These are phyloP conservation scores for Aristolochia contorta DNA, from an alignment of 164 flowering plant genomes.

Conservation along the genomic window DNA sequence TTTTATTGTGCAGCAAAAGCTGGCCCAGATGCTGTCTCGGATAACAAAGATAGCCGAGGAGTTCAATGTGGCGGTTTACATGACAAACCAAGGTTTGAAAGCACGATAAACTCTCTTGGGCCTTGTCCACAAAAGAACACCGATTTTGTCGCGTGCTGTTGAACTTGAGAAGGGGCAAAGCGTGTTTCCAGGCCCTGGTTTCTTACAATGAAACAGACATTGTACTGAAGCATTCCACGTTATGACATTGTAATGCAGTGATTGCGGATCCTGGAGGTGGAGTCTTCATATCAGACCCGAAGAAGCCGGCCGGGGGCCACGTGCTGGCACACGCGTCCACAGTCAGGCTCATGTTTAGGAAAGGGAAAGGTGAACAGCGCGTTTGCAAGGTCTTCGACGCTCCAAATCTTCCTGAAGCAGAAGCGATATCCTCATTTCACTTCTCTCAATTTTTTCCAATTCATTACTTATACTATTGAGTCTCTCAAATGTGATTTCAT, in stretches of 20 bases:
- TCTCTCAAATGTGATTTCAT: not conserved
- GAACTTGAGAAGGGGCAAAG: not conserved
- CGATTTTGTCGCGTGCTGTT: not conserved
- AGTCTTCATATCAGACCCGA: conserved; percentile 85
- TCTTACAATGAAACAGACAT: not conserved
- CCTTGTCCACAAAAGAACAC: not conserved
- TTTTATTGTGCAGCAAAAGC: conserved; percentile 64
- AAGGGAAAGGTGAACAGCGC: conserved; percentile 99
- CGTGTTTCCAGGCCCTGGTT: not conserved
- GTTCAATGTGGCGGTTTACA: conserved; percentile 93
- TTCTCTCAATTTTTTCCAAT: not conserved
- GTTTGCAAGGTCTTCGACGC: conserved; percentile 98
- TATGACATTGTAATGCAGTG: conserved; percentile 40
- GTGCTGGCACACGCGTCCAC: conserved; percentile 98
- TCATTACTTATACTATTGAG: not conserved
- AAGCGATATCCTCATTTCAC: conserved; percentile 77
- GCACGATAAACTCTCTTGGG: not conserved
- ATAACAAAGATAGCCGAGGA: conserved; percentile 87
- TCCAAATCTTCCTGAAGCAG: conserved; percentile 93
- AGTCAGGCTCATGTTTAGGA: conserved; percentile 88
- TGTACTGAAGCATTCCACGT: not conserved
- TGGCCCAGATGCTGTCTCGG: conserved; percentile 96
- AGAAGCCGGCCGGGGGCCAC: conserved; percentile 99
- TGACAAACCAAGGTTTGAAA: conserved; percentile 87
- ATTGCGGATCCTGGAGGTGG: conserved; percentile 98